These are phyloP conservation scores for Phytophthora lateralis DNA, from an alignment of 352 stramenopile species.

Conservation along the genomic window DNA sequence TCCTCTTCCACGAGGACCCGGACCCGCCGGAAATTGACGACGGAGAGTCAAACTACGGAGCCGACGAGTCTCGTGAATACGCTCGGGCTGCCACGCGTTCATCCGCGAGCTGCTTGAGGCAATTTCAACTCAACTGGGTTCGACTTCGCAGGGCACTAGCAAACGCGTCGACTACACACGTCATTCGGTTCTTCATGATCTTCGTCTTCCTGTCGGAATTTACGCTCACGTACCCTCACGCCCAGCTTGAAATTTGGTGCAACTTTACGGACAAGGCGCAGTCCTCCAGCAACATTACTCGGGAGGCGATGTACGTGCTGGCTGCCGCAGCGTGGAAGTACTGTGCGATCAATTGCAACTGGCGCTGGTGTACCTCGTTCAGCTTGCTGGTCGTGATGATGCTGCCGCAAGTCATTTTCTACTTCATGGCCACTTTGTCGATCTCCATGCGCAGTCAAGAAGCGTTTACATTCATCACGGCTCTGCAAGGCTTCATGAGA, in stretches of 20 bases:
- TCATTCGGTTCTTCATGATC: slow-evolving; percentile 64
- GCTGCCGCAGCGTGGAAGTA: slow-evolving; percentile 53
- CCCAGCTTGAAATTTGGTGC: slow-evolving; percentile 50
- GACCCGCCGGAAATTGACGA: slow-evolving; percentile 38
- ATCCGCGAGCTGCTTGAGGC: slow-evolving; percentile 11
- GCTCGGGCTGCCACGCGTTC: slow-evolving; percentile 1
- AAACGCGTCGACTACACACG: slow-evolving; percentile 43
- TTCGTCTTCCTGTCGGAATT: slow-evolving; percentile 72
- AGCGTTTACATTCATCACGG: slow-evolving; percentile 44
- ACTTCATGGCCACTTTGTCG: slow-evolving; percentile 38
- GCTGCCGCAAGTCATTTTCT: slow-evolving; percentile 48
- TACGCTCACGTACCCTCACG: slow-evolving; percentile 50
- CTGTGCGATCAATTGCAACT: slow-evolving; percentile 49
- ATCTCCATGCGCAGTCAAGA: slow-evolving; percentile 32
- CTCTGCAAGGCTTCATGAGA: slow-evolving; percentile 47
- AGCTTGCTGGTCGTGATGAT: slow-evolving; percentile 45
- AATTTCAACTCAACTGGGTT: slow-evolving; percentile 21
- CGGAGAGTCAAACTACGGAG: slow-evolving; percentile 15
- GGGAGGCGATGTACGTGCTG: slow-evolving; percentile 48
- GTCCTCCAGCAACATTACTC: slow-evolving; percentile 56
- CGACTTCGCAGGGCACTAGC: slow-evolving; percentile 37
- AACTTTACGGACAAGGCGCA: slow-evolving; percentile 43
- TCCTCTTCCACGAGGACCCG: slow-evolving; percentile 48
- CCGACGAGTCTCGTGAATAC: slow-evolving; percentile 4
- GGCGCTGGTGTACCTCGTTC: slow-evolving; percentile 34